Percentiles rank a stretch among this genome's conserved stretches.
Conservation (phyloP, 768 basidiomycete species). For the Ephemerocybe angulata region DNA sequence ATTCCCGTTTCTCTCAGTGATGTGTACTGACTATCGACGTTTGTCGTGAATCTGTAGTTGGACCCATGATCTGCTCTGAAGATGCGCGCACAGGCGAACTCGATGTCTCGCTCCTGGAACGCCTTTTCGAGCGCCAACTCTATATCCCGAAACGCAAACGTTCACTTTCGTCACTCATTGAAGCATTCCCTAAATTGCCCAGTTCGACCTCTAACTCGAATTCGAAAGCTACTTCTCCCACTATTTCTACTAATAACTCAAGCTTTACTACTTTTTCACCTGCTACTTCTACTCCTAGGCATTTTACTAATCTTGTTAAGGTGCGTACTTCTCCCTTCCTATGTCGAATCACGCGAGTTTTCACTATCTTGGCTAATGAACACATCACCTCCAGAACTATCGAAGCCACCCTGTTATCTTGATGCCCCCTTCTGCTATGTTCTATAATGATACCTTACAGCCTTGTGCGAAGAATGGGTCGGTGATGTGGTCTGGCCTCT, state of each 20-base stretch:
- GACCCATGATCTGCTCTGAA: conserved; percentile 44
- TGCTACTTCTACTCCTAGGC: conserved; percentile 19
- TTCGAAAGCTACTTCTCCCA: neutral
- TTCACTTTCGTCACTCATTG: neutral
- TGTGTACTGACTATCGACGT: too few relatives aligned
- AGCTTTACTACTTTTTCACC: too few relatives aligned
- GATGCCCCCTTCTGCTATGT: conserved; percentile 53
- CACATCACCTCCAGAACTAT: conserved; percentile 33
- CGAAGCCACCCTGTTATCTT: conserved; percentile 50
- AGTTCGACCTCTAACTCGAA: neutral
- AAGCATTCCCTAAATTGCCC: neutral
- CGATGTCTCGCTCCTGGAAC: conserved; percentile 47
- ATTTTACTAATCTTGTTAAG: conserved; percentile 44
- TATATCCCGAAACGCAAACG: conserved; percentile 20
- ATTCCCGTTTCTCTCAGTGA: too few relatives aligned
- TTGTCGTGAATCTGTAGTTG: conserved; percentile 32
- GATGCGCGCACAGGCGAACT: conserved; percentile 42
- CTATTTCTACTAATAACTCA: neutral
- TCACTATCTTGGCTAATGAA: neutral
- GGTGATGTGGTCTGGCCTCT: conserved; percentile 38
- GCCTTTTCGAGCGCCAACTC: conserved; percentile 41
- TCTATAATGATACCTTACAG: conserved; percentile 46
- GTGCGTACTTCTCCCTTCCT: conserved; percentile 19
- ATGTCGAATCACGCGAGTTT: neutral
- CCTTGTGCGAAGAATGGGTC: conserved; percentile 43